Evolutionary conservation across 495 filamentous ascomycete genomes (phyloP).

Genomic region (Pyronema omphalodes): DNA sequence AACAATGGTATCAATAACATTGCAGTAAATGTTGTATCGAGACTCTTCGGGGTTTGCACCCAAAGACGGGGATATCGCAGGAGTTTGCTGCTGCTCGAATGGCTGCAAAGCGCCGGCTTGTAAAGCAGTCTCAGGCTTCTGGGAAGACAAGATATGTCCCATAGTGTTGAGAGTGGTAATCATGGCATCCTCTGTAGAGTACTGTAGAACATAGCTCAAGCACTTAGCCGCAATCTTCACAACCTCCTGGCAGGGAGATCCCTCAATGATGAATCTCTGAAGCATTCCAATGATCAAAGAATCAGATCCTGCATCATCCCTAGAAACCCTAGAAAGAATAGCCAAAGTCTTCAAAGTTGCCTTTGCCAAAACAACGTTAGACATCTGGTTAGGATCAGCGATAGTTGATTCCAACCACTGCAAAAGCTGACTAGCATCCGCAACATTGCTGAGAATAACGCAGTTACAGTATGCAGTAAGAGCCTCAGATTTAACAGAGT

Average conservation of each 20-base stretch:
- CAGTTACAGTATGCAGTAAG: slow-evolving; percentile 76
- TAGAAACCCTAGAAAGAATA: slow-evolving; percentile 42
- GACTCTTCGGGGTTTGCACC: slow-evolving; percentile 55
- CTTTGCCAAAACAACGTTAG: slow-evolving; percentile 50
- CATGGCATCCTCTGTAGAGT: slow-evolving; percentile 74
- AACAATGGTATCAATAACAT: slow-evolving; percentile 76
- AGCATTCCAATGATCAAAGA: slow-evolving; percentile 63
- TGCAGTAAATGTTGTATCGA: slow-evolving; percentile 48
- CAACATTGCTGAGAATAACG: slow-evolving; percentile 56
- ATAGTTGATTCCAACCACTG: slow-evolving; percentile 71
- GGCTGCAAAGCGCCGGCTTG: slow-evolving; percentile 19
- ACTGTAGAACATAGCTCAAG: slow-evolving; percentile 56
- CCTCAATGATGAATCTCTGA: slow-evolving; percentile 67
- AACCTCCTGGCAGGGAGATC: slow-evolving; percentile 42
- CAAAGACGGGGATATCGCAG: slow-evolving; percentile 55
- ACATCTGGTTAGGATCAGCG: slow-evolving; percentile 60
- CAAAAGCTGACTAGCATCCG: slow-evolving; percentile 63
- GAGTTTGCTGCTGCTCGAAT: slow-evolving; percentile 30
- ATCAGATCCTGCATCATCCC: slow-evolving; percentile 28
- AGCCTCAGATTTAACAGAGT: slow-evolving; percentile 63
- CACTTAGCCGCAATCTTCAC: slow-evolving; percentile 60
- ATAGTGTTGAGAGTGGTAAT: slow-evolving; percentile 90
- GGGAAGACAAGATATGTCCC: slow-evolving; percentile 74
- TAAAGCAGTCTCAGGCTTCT: slow-evolving; percentile 29
- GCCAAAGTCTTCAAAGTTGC: slow-evolving; percentile 66